Evolutionary conservation across 139 green algal species (phyloP), one percentile per base, ranked within the genome.

Genomic region (Chlorella sorokiniana): DNA sequence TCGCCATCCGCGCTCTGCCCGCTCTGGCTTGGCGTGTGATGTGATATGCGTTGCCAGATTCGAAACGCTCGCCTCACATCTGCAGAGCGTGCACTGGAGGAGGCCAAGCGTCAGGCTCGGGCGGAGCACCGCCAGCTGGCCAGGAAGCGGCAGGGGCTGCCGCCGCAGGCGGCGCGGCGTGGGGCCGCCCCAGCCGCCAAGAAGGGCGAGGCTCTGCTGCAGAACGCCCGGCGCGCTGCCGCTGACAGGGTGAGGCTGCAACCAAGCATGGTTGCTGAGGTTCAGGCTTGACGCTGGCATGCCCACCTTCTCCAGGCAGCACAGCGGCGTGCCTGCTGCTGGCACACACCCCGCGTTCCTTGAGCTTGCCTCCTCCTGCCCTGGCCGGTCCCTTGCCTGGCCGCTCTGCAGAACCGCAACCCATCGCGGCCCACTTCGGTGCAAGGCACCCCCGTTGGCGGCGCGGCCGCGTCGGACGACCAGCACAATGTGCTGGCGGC

Each of bases 91-190:
- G 73, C 69, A 54, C 16, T 42, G 51, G 73, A 79, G 27, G 73
- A 52, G 14, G 73, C 73, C 0, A 41, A 42, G 54, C 54, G 22
- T 25, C 73, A 54, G 29, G 18, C 41, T 25, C 73, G 73, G 3
- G 37, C 37, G 14, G 25, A 79, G 54, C 73, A 79, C 38, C 59
- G 59, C 27, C 73, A 79, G 73, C 73, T 67, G 54, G 54, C 52
- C 54, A 68, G 52, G 52, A 52, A 79, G 73, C 73, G 73, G 37
- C 73, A 79, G 27, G 54, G 18, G 45, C 37, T 68, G 73, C 52
- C 52, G 73, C 71, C 71, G 7, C 18, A 16, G 14, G 71, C 22
- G 1, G 48, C 71, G 73, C 54, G 73, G 7, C 73, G 73, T 16
- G 25, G 18, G 44, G 51, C 52, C 0, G 54, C 54, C 4, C 37